Evolutionary conservation across 108 stramenopile genomes (phyloP), one percentile per base, ranked within the genome.

Genomic region (Phaeodactylum tricornutum): DNA sequence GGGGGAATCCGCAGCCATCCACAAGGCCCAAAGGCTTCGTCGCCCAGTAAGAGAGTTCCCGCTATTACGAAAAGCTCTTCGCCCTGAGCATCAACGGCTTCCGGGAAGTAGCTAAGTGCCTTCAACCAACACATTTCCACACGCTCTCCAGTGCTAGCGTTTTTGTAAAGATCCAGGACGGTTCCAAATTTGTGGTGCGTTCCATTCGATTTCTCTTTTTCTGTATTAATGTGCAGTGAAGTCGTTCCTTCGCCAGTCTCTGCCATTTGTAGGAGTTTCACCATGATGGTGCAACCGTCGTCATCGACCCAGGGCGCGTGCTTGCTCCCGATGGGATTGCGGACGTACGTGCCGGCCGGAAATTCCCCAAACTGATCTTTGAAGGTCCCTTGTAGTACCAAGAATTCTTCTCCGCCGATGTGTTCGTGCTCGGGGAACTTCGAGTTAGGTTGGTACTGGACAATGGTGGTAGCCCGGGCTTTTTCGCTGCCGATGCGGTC

Each of bases 401-500:
- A 31, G 22, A 71, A 71, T 55, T 71, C 69, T 55, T 71, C 69
- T 9, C 69, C 69, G 35, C 69, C 69, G 52, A 61, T 41, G 40
- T 71, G 69, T 15, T 49, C 47, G 32, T 71, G 69, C 27, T 58
- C 51, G 8, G 69, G 69, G 46, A 71, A 71, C 11, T 51, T 53
- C 7, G 57, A 59, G 29, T 65, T 55, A 14, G 69, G 69, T 36
- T 65, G 3, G 35, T 63, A 71, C 23, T 63, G 52, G 42, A 71
- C 69, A 34, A 71, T 65, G 14, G 69, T 71, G 4, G 69, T 71
- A 15, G 69, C 69, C 15, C 69, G 57, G 22, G 69, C 69, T 39
- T 61, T 65, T 35, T 71, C 69, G 12, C 49, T 27, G 8, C 69
- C 69, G 31, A 63, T 57, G 17, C 69, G 58, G 19, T 71, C 69